Evolutionary conservation across 2,329 filamentous ascomycete genomes (phyloP).

Genomic region (Aspergillus nomiae): DNA sequence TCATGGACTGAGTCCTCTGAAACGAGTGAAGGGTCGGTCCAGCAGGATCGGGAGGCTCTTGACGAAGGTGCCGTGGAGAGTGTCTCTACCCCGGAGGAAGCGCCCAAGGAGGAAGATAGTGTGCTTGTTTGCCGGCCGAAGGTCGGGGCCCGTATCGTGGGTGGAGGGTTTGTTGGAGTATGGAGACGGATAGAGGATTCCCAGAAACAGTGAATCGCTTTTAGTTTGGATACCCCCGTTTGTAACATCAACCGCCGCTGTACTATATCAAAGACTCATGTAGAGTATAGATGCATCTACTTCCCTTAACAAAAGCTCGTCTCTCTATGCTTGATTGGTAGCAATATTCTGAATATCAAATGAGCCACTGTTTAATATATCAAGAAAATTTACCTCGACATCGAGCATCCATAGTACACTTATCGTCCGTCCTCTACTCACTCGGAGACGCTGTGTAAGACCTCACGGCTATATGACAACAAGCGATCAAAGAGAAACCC

Average conservation of each 20-base stretch:
- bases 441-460: neutral
- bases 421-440: constrained; percentile 14
- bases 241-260: constrained; percentile 6
- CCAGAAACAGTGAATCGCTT: constrained; percentile 10
- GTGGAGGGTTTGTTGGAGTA: constrained; percentile 55
- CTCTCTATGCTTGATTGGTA: neutral
- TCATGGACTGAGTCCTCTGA: constrained; percentile 28
- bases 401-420: constrained; percentile 2
- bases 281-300: neutral
- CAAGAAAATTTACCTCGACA: constrained; percentile 12
- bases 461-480: constrained; percentile 23
- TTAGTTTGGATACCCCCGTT: constrained; percentile 8
- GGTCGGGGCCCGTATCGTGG: constrained; percentile 49
- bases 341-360: neutral
- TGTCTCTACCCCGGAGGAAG: constrained; percentile 8
- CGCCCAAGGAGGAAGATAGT: constrained; percentile 31
- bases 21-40: constrained; percentile 14
- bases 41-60: constrained; percentile 10
- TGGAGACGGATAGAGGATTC: constrained; percentile 47
- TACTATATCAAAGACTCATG: constrained; percentile 9
- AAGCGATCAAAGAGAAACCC: constrained; percentile 21
- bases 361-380: constrained; percentile 11
- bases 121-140: constrained; percentile 57
- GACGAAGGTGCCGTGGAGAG: constrained; percentile 18
- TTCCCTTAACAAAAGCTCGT: neutral